Conservation (phyloP, 352 stramenopile genomes). For the Albugo laibachii region DNA sequence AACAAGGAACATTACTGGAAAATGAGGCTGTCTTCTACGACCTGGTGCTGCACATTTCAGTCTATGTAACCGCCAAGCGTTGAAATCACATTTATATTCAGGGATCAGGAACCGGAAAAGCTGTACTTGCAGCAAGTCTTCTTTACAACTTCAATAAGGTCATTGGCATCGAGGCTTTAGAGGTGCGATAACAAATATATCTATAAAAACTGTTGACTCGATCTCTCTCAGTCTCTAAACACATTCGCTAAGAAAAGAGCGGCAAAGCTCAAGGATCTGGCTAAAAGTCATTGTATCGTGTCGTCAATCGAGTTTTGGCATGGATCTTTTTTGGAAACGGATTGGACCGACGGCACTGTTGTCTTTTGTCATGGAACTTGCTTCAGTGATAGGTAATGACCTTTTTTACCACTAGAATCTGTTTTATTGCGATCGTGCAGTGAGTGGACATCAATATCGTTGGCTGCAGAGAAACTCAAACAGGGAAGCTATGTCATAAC, state of each 20-base stretch:
- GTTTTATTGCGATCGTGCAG: constrained; percentile 9
- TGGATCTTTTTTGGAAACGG: constrained; percentile 31
- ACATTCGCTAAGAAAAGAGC: constrained; percentile 59
- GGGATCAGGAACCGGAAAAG: constrained; percentile 66
- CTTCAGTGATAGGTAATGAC: constrained; percentile 46
- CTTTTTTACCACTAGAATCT: neutral
- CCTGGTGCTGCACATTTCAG: constrained; percentile 15
- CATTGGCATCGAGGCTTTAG: constrained; percentile 61
- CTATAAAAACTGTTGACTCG: neutral
- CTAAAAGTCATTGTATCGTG: constrained; percentile 12
- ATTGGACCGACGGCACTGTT: constrained; percentile 57
- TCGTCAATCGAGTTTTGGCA: constrained; percentile 55
- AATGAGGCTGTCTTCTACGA: constrained; percentile 65
- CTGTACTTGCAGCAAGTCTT: constrained; percentile 52
- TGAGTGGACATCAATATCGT: constrained; percentile 60
- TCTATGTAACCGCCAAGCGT: neutral
- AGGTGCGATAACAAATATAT: constrained; percentile 12
- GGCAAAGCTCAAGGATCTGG: constrained; percentile 19
- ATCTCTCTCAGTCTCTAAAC: constrained; percentile 26
- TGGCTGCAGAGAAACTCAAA: constrained; percentile 62
- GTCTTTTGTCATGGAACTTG: constrained; percentile 74
- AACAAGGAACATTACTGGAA: constrained; percentile 8
- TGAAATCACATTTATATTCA: constrained; percentile 5
- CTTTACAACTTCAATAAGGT: constrained; percentile 67
- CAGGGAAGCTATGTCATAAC: constrained; percentile 73